Evolutionary conservation across 768 basidiomycete genomes (phyloP), one percentile per base, ranked within the genome.

Genomic region (Mycena vulgaris): DNA sequence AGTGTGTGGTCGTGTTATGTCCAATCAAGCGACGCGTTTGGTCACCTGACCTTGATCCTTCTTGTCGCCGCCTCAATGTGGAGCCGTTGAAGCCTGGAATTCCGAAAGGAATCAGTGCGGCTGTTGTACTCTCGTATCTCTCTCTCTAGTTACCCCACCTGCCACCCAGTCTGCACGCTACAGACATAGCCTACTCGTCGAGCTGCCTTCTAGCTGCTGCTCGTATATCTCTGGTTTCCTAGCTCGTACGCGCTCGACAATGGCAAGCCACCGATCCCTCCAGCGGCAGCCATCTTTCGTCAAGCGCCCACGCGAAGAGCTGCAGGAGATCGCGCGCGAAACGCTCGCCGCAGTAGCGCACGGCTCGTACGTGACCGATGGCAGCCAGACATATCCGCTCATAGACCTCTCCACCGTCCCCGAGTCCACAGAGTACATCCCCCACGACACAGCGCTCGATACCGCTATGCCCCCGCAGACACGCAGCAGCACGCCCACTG

Each of bases 261-360:
- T 51, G 49, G 28, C 49, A 10, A 51, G 49, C 27, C 49, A 27
- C 28, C 14, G 28, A 30, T 27, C 49, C 55, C 3, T 39, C 21
- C 55, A 39, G n/a, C 42, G 42, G 5, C 42, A 45, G 8, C 58
- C 58, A 3, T 59, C 40, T 17, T 59, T 59, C 30, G 40, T 59
- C 28, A 42, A 59, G 21, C 63, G 58, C 2, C 69, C 69, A 5
- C 69, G 69, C 21, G 63, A 66, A 30, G 64, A 71, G 33, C 69
- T 71, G 40, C n/a, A 47, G n/a, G 21, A 63, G 51, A 64, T 71
- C n/a, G 70, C 70, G 2, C 53, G 19, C 9, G 66, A 67, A 8
- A 67, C 70, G 3, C 70, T 71, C 31, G 55, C 70, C 11, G 70
- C 70, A 0, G 66, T 71, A 16, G 28, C 45, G 61, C 61, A 40